These are phyloP conservation scores for Rhytidhysteron rufulum DNA, from an alignment of 2,329 filamentous ascomycete species.

Conservation along the genomic window DNA sequence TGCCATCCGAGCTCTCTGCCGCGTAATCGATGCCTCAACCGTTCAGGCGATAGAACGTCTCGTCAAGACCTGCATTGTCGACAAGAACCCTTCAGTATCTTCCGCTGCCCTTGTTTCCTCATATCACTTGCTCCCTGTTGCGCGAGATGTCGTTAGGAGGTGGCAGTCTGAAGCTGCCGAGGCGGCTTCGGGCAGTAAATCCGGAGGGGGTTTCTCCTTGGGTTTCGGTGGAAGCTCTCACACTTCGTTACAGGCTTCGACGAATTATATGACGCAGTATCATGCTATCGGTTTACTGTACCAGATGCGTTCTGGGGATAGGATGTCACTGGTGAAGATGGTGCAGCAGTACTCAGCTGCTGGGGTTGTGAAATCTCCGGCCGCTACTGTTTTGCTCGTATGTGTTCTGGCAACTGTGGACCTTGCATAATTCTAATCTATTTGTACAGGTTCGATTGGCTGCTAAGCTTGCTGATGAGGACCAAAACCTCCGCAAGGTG, in stretches of 20 bases:
- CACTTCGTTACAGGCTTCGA: slow-evolving; percentile 65
- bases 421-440: background rate
- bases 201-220: slow-evolving; percentile 82
- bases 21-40: slow-evolving; percentile 61
- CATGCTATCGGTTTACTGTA: slow-evolving; percentile 96
- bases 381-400: slow-evolving; percentile 82
- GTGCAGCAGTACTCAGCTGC: slow-evolving; percentile 96
- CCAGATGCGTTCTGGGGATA: slow-evolving; percentile 95
- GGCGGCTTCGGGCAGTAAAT: slow-evolving; percentile 86
- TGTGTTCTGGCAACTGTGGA: background rate
- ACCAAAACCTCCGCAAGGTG: slow-evolving; percentile 72
- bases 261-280: slow-evolving; percentile 97
- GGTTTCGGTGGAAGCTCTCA: slow-evolving; percentile 82
- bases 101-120: slow-evolving; percentile 94
- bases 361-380: slow-evolving; percentile 91
- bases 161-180: slow-evolving; percentile 99
- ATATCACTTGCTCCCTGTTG: slow-evolving; percentile 95
- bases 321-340: slow-evolving; percentile 99
- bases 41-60: slow-evolving; percentile 90
- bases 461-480: slow-evolving; percentile 90
- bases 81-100: slow-evolving; percentile 96
- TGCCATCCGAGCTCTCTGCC: slow-evolving; percentile 84
- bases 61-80: slow-evolving; percentile 98
- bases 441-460: slow-evolving; percentile 63
- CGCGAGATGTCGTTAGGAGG: slow-evolving; percentile 88